phyloP scores from a whole-genome alignment of 2,329 filamentous ascomycete species.

The Zymoseptoria brevis region DNA sequence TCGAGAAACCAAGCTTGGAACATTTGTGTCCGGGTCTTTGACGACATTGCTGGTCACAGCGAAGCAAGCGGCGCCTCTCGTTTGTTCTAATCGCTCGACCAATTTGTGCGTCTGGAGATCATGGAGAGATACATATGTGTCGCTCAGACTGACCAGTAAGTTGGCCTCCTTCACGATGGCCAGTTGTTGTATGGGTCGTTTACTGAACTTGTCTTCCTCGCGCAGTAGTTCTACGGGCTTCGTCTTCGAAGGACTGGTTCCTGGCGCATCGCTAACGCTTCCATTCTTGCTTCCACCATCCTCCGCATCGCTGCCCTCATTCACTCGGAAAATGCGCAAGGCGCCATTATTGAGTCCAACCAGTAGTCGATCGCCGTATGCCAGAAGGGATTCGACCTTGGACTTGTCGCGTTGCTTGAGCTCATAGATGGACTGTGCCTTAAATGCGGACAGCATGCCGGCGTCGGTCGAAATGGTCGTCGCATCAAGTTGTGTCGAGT shows the following conservation, averaged over 20 bases:
- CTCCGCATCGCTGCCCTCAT: constrained; percentile 37
- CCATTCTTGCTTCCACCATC: constrained; percentile 21
- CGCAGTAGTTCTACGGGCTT: constrained; percentile 71
- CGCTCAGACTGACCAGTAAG: constrained; percentile 82
- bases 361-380: constrained; percentile 84
- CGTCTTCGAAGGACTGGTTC: constrained; percentile 27
- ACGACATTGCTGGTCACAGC: constrained; percentile 93
- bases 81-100: constrained; percentile 70
- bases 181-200: constrained; percentile 82
- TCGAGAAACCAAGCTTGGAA: constrained; percentile 86
- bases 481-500: neutral
- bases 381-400: constrained; percentile 90
- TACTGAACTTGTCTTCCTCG: constrained; percentile 90
- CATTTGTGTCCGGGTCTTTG: constrained; percentile 75
- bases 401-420: constrained; percentile 92
- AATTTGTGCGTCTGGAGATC: constrained; percentile 78
- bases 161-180: constrained; percentile 93
- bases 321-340: constrained; percentile 84
- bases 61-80: constrained; percentile 82
- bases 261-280: constrained; percentile 35
- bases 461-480: constrained; percentile 2
- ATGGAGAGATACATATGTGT: constrained; percentile 80
- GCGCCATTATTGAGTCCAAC: constrained; percentile 86
- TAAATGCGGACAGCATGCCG: constrained; percentile 80
- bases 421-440: constrained; percentile 92